Conservation (phyloP, 2,329 filamentous ascomycete species). For the Mycosphaerella arachidis region DNA sequence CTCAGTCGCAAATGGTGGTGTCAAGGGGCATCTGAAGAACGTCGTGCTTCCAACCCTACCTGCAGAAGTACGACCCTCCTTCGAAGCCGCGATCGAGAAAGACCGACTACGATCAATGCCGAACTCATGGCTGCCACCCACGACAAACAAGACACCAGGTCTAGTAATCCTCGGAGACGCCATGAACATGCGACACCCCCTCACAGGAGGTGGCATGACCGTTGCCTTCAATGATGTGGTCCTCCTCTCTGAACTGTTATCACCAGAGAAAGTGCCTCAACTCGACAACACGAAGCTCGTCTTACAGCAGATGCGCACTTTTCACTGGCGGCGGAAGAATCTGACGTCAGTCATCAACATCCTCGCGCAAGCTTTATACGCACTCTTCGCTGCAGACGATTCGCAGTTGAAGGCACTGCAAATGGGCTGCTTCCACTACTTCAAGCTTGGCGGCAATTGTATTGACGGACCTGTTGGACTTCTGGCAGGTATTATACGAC, state of each 20-base stretch:
- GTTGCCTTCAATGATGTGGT: conserved; percentile 92
- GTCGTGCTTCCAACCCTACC: conserved; percentile 77
- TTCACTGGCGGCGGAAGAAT: conserved; percentile 84
- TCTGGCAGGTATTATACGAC: conserved; percentile 73
- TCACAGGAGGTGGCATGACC: conserved; percentile 97
- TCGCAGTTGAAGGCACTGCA: conserved; percentile 73
- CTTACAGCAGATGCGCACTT: conserved; percentile 62
- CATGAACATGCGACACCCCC: conserved; percentile 98
- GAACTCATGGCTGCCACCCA: conserved; percentile 85
- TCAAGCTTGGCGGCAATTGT: conserved; percentile 66
- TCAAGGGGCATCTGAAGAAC: conserved; percentile 77
- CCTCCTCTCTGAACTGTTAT: conserved; percentile 68
- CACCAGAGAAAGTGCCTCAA: conserved; percentile 62
- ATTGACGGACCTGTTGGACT: conserved; percentile 76
- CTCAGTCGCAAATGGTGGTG: conserved; percentile 68
- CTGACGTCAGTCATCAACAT: conserved; percentile 91
- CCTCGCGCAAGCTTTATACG: conserved; percentile 89
- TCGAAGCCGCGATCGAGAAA: conserved; percentile 68
- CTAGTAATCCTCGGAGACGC: conserved; percentile 86
- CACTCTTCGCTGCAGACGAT: conserved; percentile 82
- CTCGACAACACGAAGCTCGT: conserved; percentile 66
- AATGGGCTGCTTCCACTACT: conserved; percentile 88
- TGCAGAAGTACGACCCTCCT: conserved; percentile 63
- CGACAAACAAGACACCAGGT: conserved; percentile 65
- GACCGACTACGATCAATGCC: conserved; percentile 87